phyloP scores from a whole-genome alignment of 768 basidiomycete genomes.

The Tylopilus vinaceipallidus region DNA sequence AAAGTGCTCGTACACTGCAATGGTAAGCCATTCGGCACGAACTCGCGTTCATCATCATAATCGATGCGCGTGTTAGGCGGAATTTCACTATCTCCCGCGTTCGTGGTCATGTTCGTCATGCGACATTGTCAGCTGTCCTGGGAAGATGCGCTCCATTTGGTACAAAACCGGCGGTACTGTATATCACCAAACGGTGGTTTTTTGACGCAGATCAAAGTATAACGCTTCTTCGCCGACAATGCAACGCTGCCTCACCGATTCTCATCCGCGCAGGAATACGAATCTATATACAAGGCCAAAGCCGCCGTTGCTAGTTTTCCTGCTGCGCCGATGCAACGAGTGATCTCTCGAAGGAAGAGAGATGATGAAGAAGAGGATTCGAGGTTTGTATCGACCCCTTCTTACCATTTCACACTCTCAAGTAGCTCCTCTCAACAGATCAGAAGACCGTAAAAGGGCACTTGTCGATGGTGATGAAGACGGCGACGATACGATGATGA shows the following conservation, averaged over 20 bases:
- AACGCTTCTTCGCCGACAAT: conserved; percentile 6
- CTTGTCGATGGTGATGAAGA: conserved; percentile 34
- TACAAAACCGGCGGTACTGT: conserved; percentile 90
- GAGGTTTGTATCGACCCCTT: conserved; percentile 25
- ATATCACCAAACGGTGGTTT: conserved; percentile 93
- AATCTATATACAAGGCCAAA: conserved; percentile 85
- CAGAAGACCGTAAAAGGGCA: conserved; percentile 44
- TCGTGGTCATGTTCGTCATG: conserved; percentile 95
- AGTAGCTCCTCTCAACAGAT: conserved; percentile 21
- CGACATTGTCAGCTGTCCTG: conserved; percentile 75
- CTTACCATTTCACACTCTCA: background rate
- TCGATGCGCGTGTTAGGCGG: conserved; percentile 51
- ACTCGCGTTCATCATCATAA: background rate
- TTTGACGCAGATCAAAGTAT: conserved; percentile 86
- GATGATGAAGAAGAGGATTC: conserved; percentile 70
- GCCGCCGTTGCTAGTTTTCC: conserved; percentile 66
- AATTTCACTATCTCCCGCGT: conserved; percentile 83
- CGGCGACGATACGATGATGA: conserved; percentile 37
- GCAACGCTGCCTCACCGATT: background rate
- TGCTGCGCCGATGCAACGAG: conserved; percentile 36
- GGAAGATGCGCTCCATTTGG: conserved; percentile 86
- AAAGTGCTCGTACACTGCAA: conserved; percentile 89
- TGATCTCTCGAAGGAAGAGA: conserved; percentile 61
- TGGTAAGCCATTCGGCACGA: conserved; percentile 43
- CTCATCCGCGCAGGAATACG: conserved; percentile 66